These are phyloP conservation scores for Solanum arcanum DNA, from an alignment of 257 asterid genomes.

Conservation along the genomic window DNA sequence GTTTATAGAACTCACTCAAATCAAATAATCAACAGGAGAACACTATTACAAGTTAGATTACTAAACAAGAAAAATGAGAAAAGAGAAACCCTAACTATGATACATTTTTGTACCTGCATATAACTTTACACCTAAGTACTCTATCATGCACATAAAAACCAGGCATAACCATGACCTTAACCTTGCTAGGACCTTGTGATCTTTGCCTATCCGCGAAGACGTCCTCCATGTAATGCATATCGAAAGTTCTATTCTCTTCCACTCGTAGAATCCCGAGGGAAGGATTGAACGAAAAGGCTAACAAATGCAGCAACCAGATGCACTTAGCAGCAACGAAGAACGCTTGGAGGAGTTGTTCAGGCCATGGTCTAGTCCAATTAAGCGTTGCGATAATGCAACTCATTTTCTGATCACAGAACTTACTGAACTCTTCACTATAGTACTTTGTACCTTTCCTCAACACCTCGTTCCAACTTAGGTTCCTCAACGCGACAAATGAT, in stretches of 20 bases:
- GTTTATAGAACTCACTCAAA: background rate
- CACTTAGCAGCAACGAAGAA: slow-evolving; percentile 90
- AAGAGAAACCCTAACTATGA: background rate
- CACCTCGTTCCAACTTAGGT: slow-evolving; percentile 86
- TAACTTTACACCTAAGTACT: slow-evolving; percentile 73
- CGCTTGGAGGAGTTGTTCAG: slow-evolving; percentile 84
- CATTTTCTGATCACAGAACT: slow-evolving; percentile 90
- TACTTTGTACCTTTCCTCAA: slow-evolving; percentile 76
- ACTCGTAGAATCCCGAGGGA: slow-evolving; percentile 51
- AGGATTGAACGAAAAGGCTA: slow-evolving; percentile 64
- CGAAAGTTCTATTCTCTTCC: slow-evolving; percentile 48
- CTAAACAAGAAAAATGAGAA: background rate
- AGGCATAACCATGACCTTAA: slow-evolving; percentile 85
- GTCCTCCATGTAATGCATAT: slow-evolving; percentile 72
- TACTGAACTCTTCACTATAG: slow-evolving; percentile 85
- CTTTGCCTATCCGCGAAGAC: slow-evolving; percentile 43
- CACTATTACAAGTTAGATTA: background rate
- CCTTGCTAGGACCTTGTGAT: slow-evolving; percentile 40
- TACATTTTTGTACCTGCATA: slow-evolving; percentile 59
- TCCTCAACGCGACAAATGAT: slow-evolving; percentile 60
- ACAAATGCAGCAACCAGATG: slow-evolving; percentile 90
- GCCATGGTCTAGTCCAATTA: slow-evolving; percentile 86
- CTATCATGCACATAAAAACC: slow-evolving; percentile 80
- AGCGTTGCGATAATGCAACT: slow-evolving; percentile 42
- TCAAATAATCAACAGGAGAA: background rate